Base-by-base conservation (phyloP, 345 rosid genomes). In the Citrus inodora region DNA sequence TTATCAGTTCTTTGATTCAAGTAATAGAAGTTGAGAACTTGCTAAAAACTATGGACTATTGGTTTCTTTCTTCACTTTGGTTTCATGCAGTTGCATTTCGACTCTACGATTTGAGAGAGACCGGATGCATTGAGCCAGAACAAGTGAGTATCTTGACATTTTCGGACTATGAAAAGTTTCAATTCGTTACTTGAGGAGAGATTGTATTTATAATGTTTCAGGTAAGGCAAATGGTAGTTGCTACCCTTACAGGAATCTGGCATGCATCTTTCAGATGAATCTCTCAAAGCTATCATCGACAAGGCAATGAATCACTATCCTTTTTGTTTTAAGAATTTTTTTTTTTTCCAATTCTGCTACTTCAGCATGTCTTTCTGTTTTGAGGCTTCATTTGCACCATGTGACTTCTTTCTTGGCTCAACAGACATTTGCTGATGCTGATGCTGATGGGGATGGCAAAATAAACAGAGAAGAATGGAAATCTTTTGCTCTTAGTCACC, bases 361-460 rank as follows among this genome's bases (percentile, higher is more conserved):
- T 76, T 40, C 40, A n/a, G 11, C 17, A 46, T 68, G 16, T 69
- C 59, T 63, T 7, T 19, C 70, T 2, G 16, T 40, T 32, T 35
- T 32, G 27, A 22, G 3, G 25, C 71, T 42, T 55, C 51, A 75
- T 51, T 22, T 32, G n/a, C 24, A 65, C 53, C 9, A 6, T 0
- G 37, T 59, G 62, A 46, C 27, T 14, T 35, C 13, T 8, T 16
- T 51, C 21, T 33, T 68, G 5, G 38, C 51, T 46, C 16, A n/a
- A 40, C 70, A 90, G 94, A 90, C 92, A 3, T 89, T 89, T 76
- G 86, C 75, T 42, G 94, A 87, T 63, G 89, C 84, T 17, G 92
- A 90, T 81, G 78, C 76, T 4, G 87, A 89, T 64, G 70, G 80
- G 28, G 91, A 90, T 78, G 92, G 91, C n/a, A 89, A 83, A 79